phyloP scores from a whole-genome alignment of 2,329 filamentous ascomycete genomes.

The Cladosporium sp. region DNA sequence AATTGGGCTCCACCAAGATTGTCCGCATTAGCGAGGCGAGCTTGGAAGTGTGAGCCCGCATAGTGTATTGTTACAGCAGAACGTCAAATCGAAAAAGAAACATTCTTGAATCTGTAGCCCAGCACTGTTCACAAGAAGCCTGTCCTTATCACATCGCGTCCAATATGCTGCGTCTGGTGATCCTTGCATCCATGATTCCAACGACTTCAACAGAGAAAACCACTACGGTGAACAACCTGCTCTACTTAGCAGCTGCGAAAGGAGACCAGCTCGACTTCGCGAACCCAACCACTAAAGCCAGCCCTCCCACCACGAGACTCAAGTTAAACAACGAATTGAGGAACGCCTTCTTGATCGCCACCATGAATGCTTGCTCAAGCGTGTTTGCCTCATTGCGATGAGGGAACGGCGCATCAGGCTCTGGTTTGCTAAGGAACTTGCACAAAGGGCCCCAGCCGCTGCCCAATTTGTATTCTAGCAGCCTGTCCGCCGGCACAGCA shows the following conservation, averaged over 20 bases:
- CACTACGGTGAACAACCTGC: neutral
- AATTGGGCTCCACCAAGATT: no score
- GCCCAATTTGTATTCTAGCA: constrained; percentile 34
- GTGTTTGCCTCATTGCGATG: constrained; percentile 7
- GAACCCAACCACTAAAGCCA: neutral
- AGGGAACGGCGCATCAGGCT: constrained; percentile 33
- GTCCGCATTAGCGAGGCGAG: no score
- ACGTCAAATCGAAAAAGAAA: no score
- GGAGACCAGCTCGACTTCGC: neutral
- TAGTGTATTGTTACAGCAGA: no score
- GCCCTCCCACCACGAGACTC: neutral
- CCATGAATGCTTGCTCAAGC: constrained; percentile 4
- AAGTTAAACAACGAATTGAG: neutral
- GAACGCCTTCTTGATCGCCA: constrained; percentile 5
- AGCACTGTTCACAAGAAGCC: no score
- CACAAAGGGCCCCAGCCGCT: constrained; percentile 38
- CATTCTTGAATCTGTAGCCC: no score
- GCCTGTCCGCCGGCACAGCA: constrained; percentile 28
- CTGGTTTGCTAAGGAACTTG: constrained; percentile 31
- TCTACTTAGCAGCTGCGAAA: neutral
- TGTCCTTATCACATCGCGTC: no score
- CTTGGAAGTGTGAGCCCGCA: no score
- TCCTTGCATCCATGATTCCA: no score
- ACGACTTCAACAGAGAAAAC: no score
- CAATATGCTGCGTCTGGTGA: no score